A percentile compares a stretch with the other conserved stretches of the same genome.
Evolutionary conservation across 2,329 filamentous ascomycete genomes (phyloP).

Genomic region (Albophoma yamanashiensis): DNA sequence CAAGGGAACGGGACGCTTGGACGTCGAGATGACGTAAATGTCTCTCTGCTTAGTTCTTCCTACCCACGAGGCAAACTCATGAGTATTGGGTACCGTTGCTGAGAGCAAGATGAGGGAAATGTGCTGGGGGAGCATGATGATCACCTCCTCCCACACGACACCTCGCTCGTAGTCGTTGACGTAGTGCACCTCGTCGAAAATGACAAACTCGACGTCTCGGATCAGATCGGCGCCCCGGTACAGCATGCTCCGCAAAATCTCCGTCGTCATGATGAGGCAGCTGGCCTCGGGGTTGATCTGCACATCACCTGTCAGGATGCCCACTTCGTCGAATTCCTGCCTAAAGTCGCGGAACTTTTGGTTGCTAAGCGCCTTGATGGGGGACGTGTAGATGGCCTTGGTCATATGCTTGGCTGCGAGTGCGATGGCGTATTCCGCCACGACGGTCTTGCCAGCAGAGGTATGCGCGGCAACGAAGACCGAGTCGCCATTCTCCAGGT

Average conservation of each 20-base stretch:
- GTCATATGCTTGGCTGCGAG: slow-evolving; percentile 98
- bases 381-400: slow-evolving; percentile 97
- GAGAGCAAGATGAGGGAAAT: slow-evolving; percentile 92
- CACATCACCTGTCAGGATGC: slow-evolving; percentile 92
- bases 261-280: slow-evolving; percentile 98
- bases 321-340: slow-evolving; percentile 84
- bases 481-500: slow-evolving; percentile 90
- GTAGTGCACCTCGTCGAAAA: slow-evolving; percentile 98
- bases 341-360: slow-evolving; percentile 97
- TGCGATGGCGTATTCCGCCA: slow-evolving; percentile 95
- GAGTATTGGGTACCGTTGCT: slow-evolving; percentile 92
- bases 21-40: slow-evolving; percentile 96
- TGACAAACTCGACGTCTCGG: slow-evolving; percentile 94
- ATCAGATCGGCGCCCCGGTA: slow-evolving; percentile 94
- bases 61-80: slow-evolving; percentile 98
- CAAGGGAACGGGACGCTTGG: slow-evolving; percentile 86
- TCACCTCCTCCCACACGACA: slow-evolving; percentile 98
- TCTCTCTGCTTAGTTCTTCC: slow-evolving; percentile 97
- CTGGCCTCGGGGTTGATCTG: slow-evolving; percentile 97
- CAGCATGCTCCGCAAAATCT: slow-evolving; percentile 96
- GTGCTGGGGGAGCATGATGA: slow-evolving; percentile 98
- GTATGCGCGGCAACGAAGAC: slow-evolving; percentile 98
- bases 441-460: slow-evolving; percentile 94
- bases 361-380: slow-evolving; percentile 96
- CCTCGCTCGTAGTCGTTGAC: slow-evolving; percentile 93